phyloP scores from a whole-genome alignment of 495 filamentous ascomycete genomes.

The Tirmania nivea region DNA sequence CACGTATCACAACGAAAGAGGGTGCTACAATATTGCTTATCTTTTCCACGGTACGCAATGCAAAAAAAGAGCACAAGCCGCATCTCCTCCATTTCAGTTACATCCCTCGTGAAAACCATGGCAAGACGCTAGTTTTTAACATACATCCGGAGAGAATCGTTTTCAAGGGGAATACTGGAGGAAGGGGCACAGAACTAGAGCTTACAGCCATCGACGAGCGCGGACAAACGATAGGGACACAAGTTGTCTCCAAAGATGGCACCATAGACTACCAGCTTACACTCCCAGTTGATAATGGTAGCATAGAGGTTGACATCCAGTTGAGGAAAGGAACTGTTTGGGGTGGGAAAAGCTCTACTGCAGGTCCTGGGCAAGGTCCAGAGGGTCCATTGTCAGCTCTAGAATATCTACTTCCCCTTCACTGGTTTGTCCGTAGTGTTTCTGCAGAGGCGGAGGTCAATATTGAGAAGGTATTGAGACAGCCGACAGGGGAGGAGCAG shows the following conservation, averaged over 20 bases:
- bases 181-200: not conserved
- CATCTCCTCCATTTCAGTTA: conserved; percentile 28
- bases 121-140: not conserved
- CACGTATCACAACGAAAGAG: conserved; percentile 24
- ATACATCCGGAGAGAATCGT: not conserved
- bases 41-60: conserved; percentile 20
- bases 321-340: conserved; percentile 20
- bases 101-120: conserved; percentile 12
- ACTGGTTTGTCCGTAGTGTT: conserved; percentile 29
- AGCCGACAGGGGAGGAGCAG: not conserved
- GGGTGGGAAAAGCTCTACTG: not conserved
- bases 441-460: conserved; percentile 19
- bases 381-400: conserved; percentile 20
- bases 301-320: conserved; percentile 19
- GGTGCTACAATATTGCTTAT: conserved; percentile 19
- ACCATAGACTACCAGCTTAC: not conserved
- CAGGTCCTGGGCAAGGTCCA: conserved; percentile 1
- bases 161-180: not conserved
- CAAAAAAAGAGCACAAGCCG: conserved; percentile 12
- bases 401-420: conserved; percentile 24
- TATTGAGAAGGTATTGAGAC: not conserved
- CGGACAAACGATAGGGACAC: not conserved
- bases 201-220: not conserved
- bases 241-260: not conserved
- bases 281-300: conserved; percentile 7